Base-by-base conservation (phyloP, 176 grass and related monocot genomes). In the Zea luxurians region DNA sequence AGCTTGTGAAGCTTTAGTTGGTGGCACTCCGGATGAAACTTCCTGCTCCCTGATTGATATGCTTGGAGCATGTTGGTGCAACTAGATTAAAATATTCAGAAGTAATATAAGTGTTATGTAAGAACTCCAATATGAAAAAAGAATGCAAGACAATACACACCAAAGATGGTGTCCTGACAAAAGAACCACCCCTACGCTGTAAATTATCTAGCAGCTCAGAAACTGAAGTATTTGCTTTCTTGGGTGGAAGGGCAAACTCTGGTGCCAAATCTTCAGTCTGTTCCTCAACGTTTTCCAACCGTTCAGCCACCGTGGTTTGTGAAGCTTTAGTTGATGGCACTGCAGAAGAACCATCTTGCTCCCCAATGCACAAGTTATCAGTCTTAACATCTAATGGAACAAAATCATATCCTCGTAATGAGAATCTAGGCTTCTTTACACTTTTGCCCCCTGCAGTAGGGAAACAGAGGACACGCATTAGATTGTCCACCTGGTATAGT, bases 171-270 rank as follows among this genome's bases (percentile, higher is more conserved):
- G 68, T 60, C 74, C 80, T 75, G 69, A 76, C 54, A 86, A 80
- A 84, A 57, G 55, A 44, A 41, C 38, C 71, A 81, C 83, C 84
- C 71, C 91, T 92, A 59, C 71, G 79, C 64, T 91, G 80, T 71
- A 97, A 72, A 85, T 88, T 68, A 78, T 92, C 95, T 58, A 97
- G 83, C 74, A 97, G 87, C 58, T 97, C 91, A 48, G 89, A 78
- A 73, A 97, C 85, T 37, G 89, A 97, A 83, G 83, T 79, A 63
- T 82, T 78, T 47, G 46, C 83, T 57, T 68, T 81, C 70, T 74
- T 85, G 82, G 85, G 44, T 70, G 76, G 73, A 67, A 78, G 11
- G 52, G 74, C 69, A 83, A 63, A 70, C 41, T 85, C 77, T 71
- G 41, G 20, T 59, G 85, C 80, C 67, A 74, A 65, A 44, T 81